Conservation (phyloP, 73 alveolate species). For the Durusdinium trenchii region DNA sequence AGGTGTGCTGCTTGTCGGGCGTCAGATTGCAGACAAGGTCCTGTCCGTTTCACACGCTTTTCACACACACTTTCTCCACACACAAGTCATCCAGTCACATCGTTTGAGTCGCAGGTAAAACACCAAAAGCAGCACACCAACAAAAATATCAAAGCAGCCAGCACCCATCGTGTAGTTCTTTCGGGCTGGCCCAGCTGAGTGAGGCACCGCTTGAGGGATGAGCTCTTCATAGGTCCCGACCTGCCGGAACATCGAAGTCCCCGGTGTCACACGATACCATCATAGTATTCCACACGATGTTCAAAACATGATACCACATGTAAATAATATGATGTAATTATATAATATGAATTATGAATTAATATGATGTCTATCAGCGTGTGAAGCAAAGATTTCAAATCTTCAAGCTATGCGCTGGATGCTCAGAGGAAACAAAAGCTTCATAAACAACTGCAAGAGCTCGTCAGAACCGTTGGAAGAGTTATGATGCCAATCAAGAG, state of each 20-base stretch:
- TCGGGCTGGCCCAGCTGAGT: neutral
- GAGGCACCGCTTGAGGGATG: constrained; percentile 59
- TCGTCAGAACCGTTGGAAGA: neutral
- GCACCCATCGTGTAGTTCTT: neutral
- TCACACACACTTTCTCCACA: too few relatives aligned
- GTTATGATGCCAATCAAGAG: neutral
- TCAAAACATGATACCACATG: too few relatives aligned
- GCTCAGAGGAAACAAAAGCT: too few relatives aligned
- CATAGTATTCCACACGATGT: too few relatives aligned
- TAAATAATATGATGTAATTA: neutral
- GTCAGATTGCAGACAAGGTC: constrained; percentile 89
- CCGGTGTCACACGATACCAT: too few relatives aligned
- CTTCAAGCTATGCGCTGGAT: too few relatives aligned
- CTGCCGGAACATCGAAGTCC: neutral
- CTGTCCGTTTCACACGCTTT: too few relatives aligned
- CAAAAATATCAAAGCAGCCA: neutral
- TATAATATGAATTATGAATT: neutral
- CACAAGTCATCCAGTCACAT: too few relatives aligned
- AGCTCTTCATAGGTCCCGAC: constrained; percentile 94
- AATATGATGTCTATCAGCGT: neutral
- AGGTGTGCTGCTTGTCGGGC: constrained; percentile 95
- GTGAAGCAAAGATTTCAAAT: too few relatives aligned
- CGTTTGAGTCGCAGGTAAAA: neutral
- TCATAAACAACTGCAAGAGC: too few relatives aligned
- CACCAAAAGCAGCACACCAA: neutral